Evolutionary conservation across 352 stramenopile genomes (phyloP).

Genomic region (Phytophthora podocarpi): DNA sequence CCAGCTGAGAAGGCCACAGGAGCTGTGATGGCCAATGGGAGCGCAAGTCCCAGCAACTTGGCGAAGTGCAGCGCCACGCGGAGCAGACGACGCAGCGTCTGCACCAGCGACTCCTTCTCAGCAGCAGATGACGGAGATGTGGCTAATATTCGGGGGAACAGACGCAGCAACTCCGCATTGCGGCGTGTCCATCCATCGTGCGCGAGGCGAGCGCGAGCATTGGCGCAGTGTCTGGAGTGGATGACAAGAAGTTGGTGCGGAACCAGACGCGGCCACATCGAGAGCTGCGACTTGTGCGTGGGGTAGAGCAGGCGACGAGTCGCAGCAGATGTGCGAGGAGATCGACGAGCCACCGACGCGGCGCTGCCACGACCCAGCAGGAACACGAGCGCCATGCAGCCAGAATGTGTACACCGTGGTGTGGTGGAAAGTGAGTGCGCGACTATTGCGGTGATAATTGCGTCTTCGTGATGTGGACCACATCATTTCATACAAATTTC

Average conservation of each 20-base stretch:
- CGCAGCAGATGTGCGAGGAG: background rate
- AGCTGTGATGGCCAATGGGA: conserved; percentile 52
- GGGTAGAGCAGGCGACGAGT: background rate
- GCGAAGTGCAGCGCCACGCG: conserved; percentile 57
- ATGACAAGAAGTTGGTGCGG: conserved; percentile 28
- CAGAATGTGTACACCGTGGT: too few relatives aligned
- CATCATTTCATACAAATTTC: too few relatives aligned
- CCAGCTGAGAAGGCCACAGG: conserved; percentile 41
- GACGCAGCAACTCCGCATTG: conserved; percentile 23
- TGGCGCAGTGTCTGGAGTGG: conserved; percentile 5
- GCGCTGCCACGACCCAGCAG: background rate
- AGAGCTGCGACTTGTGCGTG: conserved; percentile 1
- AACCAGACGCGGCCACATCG: conserved; percentile 24
- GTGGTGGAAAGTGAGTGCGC: too few relatives aligned
- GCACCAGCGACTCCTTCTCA: conserved; percentile 29
- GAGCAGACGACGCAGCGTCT: conserved; percentile 51
- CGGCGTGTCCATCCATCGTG: conserved; percentile 25
- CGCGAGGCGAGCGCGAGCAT: conserved; percentile 9
- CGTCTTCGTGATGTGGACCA: too few relatives aligned
- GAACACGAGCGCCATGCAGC: background rate
- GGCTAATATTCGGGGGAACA: conserved; percentile 35
- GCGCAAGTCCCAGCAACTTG: conserved; percentile 59
- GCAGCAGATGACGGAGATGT: conserved; percentile 5
- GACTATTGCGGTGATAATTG: too few relatives aligned
- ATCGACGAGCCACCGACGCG: conserved; percentile 5